Evolutionary conservation across 768 basidiomycete genomes (phyloP), one percentile per base, ranked within the genome.

Genomic region (Hypsizygus marmoreus): DNA sequence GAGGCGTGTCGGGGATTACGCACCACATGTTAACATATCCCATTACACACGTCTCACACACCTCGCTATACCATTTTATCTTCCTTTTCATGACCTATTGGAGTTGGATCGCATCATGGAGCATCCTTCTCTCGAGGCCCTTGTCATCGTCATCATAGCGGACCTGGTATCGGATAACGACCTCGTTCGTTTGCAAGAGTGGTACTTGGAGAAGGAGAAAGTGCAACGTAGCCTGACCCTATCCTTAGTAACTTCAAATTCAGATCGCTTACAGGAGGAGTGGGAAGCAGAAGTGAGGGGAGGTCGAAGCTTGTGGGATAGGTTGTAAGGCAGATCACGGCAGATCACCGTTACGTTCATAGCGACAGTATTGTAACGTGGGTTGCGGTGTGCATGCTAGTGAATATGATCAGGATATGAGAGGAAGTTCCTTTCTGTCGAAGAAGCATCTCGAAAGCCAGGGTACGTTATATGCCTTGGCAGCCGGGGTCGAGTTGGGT

Each of bases 261-360:
- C 40, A 4, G 36, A 32, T 4, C 25, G 49, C 26, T 41, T 62
- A 2, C 54, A 48, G 32, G 38, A 25, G 10, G 59, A 61, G 42
- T 64, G 64, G 64, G 59, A 62, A 32, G 54, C 49, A 34, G 62
- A 62, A 51, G 57, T 47, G n/a, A 50, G 58, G 24, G 44, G 45
- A 13, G 64, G 64, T n/a, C 29, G 41, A 22, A 50, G 35, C 36
- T 51, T 62, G 23, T 66, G 64, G 64, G 52, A 54, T 10, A 17
- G 9, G 4, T 3, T 11, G 4, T 33, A 17, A 33, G 31, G n/a
- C 10, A 33, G n/a, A 13, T 17, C 31, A 30, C 31, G n/a, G 31
- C 31, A n/a, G 10, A 6, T n/a, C 31, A n/a, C 31, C n/a, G 6
- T 33, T 17, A 13, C 17, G 4, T 33, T 33, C 17, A 33, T 17